A percentile compares a stretch with the other conserved stretches of the same genome.
These are phyloP conservation scores for Craspedostauros australis DNA, from an alignment of 108 stramenopile species.

Conservation along the genomic window DNA sequence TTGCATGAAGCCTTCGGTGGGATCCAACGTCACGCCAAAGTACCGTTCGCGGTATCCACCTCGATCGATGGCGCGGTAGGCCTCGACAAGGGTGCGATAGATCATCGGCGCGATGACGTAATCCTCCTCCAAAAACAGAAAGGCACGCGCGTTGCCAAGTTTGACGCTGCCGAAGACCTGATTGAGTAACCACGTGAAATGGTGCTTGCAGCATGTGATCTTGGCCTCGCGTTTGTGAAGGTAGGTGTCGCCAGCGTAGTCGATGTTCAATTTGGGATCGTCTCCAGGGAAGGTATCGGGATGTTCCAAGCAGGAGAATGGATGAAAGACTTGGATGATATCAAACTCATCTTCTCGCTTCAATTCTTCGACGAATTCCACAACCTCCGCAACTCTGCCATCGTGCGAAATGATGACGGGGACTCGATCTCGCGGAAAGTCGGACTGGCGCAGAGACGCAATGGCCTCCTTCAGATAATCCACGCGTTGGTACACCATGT, in stretches of 20 bases:
- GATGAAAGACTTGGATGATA: conserved; percentile 47
- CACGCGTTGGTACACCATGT: conserved; percentile 51
- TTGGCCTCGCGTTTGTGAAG: conserved; percentile 32
- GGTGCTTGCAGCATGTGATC: conserved; percentile 56
- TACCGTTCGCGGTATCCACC: conserved; percentile 2
- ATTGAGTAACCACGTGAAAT: conserved; percentile 57
- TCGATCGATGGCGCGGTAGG: conserved; percentile 14
- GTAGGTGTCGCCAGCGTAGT: conserved; percentile 36
- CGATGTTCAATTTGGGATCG: conserved; percentile 31
- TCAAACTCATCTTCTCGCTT: conserved; percentile 35
- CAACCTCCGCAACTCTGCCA: conserved; percentile 38
- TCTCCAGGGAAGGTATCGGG: conserved; percentile 45
- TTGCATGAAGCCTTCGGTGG: conserved; percentile 17
- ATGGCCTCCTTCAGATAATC: conserved; percentile 43
- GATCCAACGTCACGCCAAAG: conserved; percentile 42
- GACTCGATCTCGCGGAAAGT: conserved; percentile 24
- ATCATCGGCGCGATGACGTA: conserved; percentile 49
- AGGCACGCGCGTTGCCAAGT: conserved; percentile 10
- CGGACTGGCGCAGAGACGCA: conserved; percentile 36
- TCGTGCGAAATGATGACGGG: conserved; percentile 55
- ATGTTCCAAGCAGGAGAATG: conserved; percentile 47
- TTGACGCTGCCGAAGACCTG: conserved; percentile 21
- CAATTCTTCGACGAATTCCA: conserved; percentile 33
- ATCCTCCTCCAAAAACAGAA: conserved; percentile 62
- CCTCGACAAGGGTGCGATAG: conserved; percentile 33